Evolutionary conservation across 371 early-diverging fungal genomes (phyloP).

Genomic region (Mucor plumbeus): DNA sequence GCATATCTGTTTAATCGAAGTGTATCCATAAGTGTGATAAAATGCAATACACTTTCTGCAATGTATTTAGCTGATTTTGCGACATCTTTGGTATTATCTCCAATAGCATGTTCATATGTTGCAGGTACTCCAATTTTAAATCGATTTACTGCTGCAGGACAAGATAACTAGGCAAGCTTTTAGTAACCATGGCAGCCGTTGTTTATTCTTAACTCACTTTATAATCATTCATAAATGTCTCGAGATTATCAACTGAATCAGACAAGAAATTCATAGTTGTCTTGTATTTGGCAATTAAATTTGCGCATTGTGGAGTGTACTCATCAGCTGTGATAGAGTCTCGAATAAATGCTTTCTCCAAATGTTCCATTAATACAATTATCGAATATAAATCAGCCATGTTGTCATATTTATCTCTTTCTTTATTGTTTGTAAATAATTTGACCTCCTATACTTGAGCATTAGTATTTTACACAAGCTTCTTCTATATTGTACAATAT

Average conservation of each 20-base stretch:
- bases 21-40: slow-evolving; percentile 93
- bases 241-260: slow-evolving; percentile 70
- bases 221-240: slow-evolving; percentile 85
- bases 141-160: slow-evolving; percentile 83
- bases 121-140: slow-evolving; percentile 89
- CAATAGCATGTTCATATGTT: slow-evolving; percentile 85
- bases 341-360: slow-evolving; percentile 93
- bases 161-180: slow-evolving; percentile 57
- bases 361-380: slow-evolving; percentile 86
- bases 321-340: slow-evolving; percentile 85
- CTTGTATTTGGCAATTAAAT: slow-evolving; percentile 92
- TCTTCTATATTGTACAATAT: neutral
- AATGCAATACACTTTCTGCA: slow-evolving; percentile 88
- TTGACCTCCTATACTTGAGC: slow-evolving; percentile 59
- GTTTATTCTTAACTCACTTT: slow-evolving; percentile 50
- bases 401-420: slow-evolving; percentile 91
- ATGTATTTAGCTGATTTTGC: slow-evolving; percentile 76
- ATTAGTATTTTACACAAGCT: neutral
- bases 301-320: slow-evolving; percentile 89
- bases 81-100: slow-evolving; percentile 52
- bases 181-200: neutral
- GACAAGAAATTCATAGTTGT: slow-evolving; percentile 83
- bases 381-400: slow-evolving; percentile 93
- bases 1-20: slow-evolving; percentile 86
- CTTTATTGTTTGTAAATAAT: slow-evolving; percentile 78